Evolutionary conservation across 805 yeast species (phyloP).

Genomic region (Saccharomyces eubayanus): DNA sequence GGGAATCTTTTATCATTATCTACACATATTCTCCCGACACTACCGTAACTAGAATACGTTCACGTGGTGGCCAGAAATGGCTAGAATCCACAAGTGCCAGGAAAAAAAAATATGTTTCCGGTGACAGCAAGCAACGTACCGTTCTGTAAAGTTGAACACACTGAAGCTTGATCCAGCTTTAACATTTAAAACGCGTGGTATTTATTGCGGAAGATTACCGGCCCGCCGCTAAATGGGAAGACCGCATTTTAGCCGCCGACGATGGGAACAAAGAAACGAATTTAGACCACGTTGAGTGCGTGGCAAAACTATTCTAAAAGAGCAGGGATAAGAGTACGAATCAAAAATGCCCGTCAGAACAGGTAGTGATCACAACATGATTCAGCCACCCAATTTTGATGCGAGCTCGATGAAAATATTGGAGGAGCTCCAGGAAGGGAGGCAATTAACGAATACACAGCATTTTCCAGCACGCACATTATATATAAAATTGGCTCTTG

Average conservation of each 20-base stretch:
- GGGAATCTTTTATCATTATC: no score
- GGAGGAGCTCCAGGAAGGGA: neutral
- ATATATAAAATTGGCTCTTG: neutral
- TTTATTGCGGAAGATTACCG: neutral
- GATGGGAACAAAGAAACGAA: neutral
- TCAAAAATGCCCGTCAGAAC: neutral
- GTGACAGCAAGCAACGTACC: neutral
- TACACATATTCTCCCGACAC: neutral
- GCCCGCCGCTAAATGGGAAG: neutral
- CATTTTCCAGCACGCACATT: neutral
- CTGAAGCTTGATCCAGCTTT: neutral
- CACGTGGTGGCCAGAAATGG: neutral
- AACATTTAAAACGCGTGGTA: neutral
- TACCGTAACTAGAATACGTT: neutral
- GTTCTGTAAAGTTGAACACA: neutral
- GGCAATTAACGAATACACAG: neutral
- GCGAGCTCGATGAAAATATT: neutral
- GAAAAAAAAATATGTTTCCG: neutral
- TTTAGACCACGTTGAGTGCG: neutral
- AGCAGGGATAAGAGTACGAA: neutral
- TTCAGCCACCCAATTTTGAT: neutral
- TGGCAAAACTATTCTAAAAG: neutral
- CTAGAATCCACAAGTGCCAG: neutral
- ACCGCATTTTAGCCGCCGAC: neutral
- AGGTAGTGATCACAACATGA: neutral